Percentiles rank a stretch among this genome's conserved stretches.
Conservation (phyloP, 352 stramenopile genomes). For the Phytophthora aleatoria region DNA sequence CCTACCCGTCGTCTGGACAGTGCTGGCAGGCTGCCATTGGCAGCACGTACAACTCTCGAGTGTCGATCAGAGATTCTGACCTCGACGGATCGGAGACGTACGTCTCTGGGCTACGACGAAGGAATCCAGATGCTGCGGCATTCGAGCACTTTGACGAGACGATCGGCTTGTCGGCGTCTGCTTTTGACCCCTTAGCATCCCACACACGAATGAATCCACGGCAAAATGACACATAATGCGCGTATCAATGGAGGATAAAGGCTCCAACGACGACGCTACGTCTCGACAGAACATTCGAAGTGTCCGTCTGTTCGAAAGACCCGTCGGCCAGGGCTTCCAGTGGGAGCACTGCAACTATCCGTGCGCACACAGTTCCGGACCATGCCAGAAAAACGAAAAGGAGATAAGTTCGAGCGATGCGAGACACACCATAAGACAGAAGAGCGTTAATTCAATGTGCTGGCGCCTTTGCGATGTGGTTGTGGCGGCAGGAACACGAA, state of each 20-base stretch:
- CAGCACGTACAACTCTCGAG: conserved; percentile 26
- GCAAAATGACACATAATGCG: conserved; percentile 6
- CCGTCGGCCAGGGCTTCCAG: conserved; percentile 47
- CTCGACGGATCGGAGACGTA: background rate
- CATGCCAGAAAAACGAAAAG: no score
- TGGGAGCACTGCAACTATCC: conserved; percentile 67
- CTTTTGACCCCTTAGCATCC: conserved; percentile 49
- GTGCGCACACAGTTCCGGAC: no score
- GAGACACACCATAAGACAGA: no score
- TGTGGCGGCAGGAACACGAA: no score
- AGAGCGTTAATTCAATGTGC: no score
- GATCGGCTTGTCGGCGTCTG: conserved; percentile 61
- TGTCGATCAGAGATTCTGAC: conserved; percentile 16
- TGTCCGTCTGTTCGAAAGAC: conserved; percentile 76
- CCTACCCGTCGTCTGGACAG: conserved; percentile 14
- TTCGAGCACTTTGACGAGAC: conserved; percentile 65
- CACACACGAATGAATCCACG: conserved; percentile 36
- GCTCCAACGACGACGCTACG: conserved; percentile 19
- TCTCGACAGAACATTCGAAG: conserved; percentile 55
- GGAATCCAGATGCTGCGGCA: conserved; percentile 46
- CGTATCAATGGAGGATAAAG: conserved; percentile 4
- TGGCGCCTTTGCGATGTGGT: no score
- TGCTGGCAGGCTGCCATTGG: conserved; percentile 33
- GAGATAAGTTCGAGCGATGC: no score
- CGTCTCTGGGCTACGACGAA: conserved; percentile 31